These are phyloP conservation scores for Vachellia pachyceras DNA, from an alignment of 306 rosid species.

Conservation along the genomic window DNA sequence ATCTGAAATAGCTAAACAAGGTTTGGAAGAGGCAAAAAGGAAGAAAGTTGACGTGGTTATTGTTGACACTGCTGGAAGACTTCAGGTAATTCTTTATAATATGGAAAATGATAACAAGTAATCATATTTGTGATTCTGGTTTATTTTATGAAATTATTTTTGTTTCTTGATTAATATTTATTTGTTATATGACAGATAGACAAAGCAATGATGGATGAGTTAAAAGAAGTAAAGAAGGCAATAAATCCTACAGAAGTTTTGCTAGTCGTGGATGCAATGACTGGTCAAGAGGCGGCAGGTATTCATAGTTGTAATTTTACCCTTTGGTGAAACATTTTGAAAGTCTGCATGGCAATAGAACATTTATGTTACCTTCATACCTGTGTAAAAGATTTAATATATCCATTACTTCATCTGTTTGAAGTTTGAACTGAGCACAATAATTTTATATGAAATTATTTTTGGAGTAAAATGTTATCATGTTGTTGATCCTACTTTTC, in stretches of 20 bases:
- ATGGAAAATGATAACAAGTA: constrained; percentile 19
- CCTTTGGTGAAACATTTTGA: constrained; percentile 3
- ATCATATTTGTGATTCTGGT: constrained; percentile 11
- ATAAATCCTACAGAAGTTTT: constrained; percentile 90
- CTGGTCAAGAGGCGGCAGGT: constrained; percentile 99
- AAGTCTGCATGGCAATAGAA: background rate
- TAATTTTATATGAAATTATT: constrained; percentile 23
- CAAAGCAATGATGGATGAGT: constrained; percentile 94
- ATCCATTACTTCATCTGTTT: constrained; percentile 21
- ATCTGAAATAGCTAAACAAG: constrained; percentile 84
- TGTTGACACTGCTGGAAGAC: constrained; percentile 98
- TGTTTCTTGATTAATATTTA: constrained; percentile 24
- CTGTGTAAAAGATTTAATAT: background rate
- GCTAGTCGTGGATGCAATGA: constrained; percentile 99
- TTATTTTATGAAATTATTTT: constrained; percentile 12
- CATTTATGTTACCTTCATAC: background rate
- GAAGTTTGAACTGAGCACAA: constrained; percentile 2
- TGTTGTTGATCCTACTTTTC: constrained; percentile 21
- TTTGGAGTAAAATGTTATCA: constrained; percentile 6
- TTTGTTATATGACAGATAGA: constrained; percentile 69
- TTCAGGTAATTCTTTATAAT: constrained; percentile 70
- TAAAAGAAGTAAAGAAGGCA: constrained; percentile 83
- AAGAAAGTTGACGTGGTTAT: constrained; percentile 87
- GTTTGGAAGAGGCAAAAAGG: constrained; percentile 92
- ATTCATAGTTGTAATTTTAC: constrained; percentile 34